Base-by-base conservation (phyloP, 2,329 filamentous ascomycete species). In the Colletotrichum acutatum region DNA sequence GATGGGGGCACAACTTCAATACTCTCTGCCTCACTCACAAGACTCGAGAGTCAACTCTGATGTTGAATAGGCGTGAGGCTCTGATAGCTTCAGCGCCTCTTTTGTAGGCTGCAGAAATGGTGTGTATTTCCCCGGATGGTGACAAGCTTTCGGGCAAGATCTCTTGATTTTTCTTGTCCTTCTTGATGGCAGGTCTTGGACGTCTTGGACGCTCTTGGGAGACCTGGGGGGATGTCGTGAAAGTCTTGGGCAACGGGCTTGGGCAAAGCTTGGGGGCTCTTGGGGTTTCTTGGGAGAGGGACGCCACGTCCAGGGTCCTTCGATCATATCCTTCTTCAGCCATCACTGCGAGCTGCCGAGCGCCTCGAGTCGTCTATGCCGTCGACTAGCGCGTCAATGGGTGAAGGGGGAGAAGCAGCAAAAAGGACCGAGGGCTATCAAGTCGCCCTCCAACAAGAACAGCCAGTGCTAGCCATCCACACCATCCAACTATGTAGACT, bases 121-220 rank as follows among this genome's bases (percentile, higher is more conserved):
- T 49, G 42, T 72, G 66, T 26, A 70, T 57, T n/a, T 34, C 24
- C 49, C 24, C 56, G 53, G 34, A 26, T n/a, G 9, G 34, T 16
- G 60, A 70, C 66, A 71, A 66, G 71, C 66, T 73, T 69, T 65
- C 24, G 60, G 28, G 19, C 42, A 34, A 53, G 54, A 72, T 72
- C 60, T 70, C 70, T 72, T 66, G 60, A 70, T 61, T 30, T 57
- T 34, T 42, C 66, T 61, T 71, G 63, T 62, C 68, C 32, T 49
- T 28, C 30, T 53, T 16, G 53, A 54, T 70, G 66, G 34, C 42
- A 70, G n/a, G 66, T 70, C 70, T 70, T 72, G 70, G 66, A 52
- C 54, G 59, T 63, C 68, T 62, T 63, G 64, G 57, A 46, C n/a
- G 32, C 54, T 65, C 69, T 72, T 72, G 42, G 14, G 58, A 52